Evolutionary conservation across 345 rosid species (phyloP), one percentile per base, ranked within the genome.

Genomic region (Citropsis articulata): DNA sequence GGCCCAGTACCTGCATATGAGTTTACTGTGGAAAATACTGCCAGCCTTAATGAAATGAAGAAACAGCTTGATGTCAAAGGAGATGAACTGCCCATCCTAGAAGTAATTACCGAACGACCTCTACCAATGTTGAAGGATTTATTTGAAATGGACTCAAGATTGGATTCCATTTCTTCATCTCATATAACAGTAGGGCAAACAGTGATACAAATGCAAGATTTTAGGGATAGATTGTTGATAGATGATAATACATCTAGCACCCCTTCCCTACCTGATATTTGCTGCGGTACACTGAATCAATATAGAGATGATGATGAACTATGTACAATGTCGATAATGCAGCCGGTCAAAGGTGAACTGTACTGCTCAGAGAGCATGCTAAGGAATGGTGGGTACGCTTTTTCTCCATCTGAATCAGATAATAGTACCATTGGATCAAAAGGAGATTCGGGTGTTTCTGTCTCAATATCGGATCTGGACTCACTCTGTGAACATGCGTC

Each of bases 61-160:
- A 72, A 81, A 69, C 64, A 13, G 24, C 55, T 38, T 65, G 75
- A 71, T 65, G 27, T 38, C 21, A 48, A 68, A 60, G 83, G 25
- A 72, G 79, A 75, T 64, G 80, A 72, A 75, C 81, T 78, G 57
- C 38, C 27, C 24, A 66, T 72, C 62, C 62, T 85, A 48, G 83
- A 81, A 77, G 81, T 67, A 36, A 80, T 31, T n/a, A 76, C 36
- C 35, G 66, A 80, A 66, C 83, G 83, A 75, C 86, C 84, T 59
- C 69, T 53, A 27, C 79, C 7, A 27, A 82, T 74, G 75, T 81
- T 84, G 57, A 81, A 76, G 82, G 90, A 87, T 79, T 85, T 89
- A 63, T 86, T 90, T 83, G 84, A 79, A 28, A 77, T 78, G 80
- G 81, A 81, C 33, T 81, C 86, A 48, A 82, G 70, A 64, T 79